These are phyloP conservation scores for Boletellus deceptivus DNA, from an alignment of 1,284 basidiomycete species.

Conservation along the genomic window DNA sequence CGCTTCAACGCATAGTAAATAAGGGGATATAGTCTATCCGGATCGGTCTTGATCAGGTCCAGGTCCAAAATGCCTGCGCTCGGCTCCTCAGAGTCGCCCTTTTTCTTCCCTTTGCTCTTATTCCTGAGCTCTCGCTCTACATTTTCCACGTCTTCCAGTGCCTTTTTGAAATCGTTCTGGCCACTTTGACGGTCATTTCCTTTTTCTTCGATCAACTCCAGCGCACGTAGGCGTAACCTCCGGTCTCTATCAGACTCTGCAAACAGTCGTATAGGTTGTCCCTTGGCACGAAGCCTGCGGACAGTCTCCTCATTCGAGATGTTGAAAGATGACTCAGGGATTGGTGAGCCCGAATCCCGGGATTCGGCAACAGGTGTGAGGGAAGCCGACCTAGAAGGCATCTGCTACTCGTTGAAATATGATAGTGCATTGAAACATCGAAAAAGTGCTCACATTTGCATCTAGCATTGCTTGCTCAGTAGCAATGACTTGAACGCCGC, in stretches of 20 bases:
- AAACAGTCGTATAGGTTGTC: conserved; percentile 93
- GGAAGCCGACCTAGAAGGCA: conserved; percentile 38
- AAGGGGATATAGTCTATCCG: conserved; percentile 95
- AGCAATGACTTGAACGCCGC: conserved; percentile 21
- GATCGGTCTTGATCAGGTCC: conserved; percentile 82
- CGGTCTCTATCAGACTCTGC: conserved; percentile 95
- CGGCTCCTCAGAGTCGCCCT: conserved; percentile 50
- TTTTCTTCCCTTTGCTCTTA: conserved; percentile 66
- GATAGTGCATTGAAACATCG: conserved; percentile 29
- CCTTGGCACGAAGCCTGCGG: conserved; percentile 84
- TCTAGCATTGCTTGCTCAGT: conserved; percentile 14
- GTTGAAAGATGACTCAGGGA: conserved; percentile 73
- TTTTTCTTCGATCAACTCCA: conserved; percentile 93
- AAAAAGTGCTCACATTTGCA: conserved; percentile 43
- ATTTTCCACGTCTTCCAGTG: conserved; percentile 87
- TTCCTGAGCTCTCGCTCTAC: conserved; percentile 71
- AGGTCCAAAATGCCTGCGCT: conserved; percentile 70
- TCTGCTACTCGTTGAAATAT: conserved; percentile 51
- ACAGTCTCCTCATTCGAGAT: conserved; percentile 93
- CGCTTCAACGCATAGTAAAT: conserved; percentile 97
- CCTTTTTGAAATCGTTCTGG: conserved; percentile 93
- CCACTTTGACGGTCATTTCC: conserved; percentile 73
- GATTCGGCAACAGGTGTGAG: conserved; percentile 38
- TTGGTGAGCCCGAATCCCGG: conserved; percentile 43
- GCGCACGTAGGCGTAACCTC: conserved; percentile 82